A percentile compares a stretch with the other conserved stretches of the same genome.
phyloP scores from a whole-genome alignment of 345 rosid species.

The Crucihimalaya himalaica region DNA sequence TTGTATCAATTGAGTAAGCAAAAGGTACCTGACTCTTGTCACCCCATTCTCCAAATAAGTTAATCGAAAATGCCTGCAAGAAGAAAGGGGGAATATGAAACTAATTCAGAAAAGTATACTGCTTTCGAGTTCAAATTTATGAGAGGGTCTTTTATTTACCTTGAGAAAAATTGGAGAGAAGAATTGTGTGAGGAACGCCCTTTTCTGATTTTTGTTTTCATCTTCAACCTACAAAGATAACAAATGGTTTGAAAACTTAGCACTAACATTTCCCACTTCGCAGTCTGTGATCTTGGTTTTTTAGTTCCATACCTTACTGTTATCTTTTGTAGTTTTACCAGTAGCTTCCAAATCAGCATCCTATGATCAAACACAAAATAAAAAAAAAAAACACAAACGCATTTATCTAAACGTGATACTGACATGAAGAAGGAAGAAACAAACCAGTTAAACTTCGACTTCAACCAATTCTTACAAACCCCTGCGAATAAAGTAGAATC shows the following conservation, averaged over 20 bases:
- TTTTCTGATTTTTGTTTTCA: slow-evolving; percentile 67
- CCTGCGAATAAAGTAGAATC: slow-evolving; percentile 44
- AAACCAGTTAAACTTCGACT: slow-evolving; percentile 87
- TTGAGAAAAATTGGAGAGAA: slow-evolving; percentile 92
- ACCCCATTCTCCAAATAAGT: slow-evolving; percentile 98
- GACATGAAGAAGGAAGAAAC: slow-evolving; percentile 12
- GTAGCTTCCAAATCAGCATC: slow-evolving; percentile 71
- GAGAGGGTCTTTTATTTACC: slow-evolving; percentile 44
- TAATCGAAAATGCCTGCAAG: slow-evolving; percentile 91
- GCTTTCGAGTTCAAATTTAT: neutral
- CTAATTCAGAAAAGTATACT: slow-evolving; percentile 1
- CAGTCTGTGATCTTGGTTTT: neutral
- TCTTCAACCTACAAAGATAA: slow-evolving; percentile 58
- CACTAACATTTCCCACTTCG: neutral
- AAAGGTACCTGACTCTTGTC: slow-evolving; percentile 93
- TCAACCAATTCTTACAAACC: slow-evolving; percentile 84
- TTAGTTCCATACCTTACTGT: slow-evolving; percentile 52
- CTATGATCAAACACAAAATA: slow-evolving; percentile 46
- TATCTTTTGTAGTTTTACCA: slow-evolving; percentile 48
- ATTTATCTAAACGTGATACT: slow-evolving; percentile 16
- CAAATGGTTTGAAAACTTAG: neutral
- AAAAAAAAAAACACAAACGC: slow-evolving; percentile 12
- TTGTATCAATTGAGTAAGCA: neutral
- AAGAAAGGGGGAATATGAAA: slow-evolving; percentile 27
- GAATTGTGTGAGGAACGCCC: slow-evolving; percentile 72